Percentiles rank a stretch among this genome's conserved stretches.
Conservation (phyloP, 495 filamentous ascomycete species). For the Aspergillus baeticus region DNA sequence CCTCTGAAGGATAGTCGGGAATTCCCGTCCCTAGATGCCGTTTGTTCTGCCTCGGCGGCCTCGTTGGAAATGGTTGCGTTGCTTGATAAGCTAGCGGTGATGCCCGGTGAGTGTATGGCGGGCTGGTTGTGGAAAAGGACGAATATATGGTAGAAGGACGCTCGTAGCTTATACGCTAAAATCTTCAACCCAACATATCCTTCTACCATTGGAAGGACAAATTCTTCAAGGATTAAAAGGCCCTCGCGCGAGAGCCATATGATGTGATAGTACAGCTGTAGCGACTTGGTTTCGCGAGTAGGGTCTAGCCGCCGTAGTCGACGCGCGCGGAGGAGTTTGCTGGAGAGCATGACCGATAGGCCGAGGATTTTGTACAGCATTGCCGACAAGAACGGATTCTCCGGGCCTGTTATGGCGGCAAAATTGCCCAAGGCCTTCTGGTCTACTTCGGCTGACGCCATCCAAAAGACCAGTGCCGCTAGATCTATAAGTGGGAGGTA, state of each 20-base stretch:
- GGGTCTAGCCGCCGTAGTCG: constrained; percentile 82
- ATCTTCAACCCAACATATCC: constrained; percentile 76
- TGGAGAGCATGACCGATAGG: constrained; percentile 82
- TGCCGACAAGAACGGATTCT: constrained; percentile 73
- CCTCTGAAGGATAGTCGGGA: constrained; percentile 23
- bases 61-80: constrained; percentile 22
- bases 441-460: constrained; percentile 96
- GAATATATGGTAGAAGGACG: constrained; percentile 94
- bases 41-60: constrained; percentile 7
- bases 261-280: constrained; percentile 85
- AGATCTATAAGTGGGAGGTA: constrained; percentile 20
- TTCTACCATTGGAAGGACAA: constrained; percentile 75
- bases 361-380: constrained; percentile 89
- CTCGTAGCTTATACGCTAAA: constrained; percentile 84
- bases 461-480: constrained; percentile 48
- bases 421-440: constrained; percentile 92
- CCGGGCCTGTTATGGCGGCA: constrained; percentile 67
- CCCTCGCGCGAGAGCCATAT: constrained; percentile 95
- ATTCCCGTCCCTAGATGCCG: constrained; percentile 31
- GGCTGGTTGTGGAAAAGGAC: constrained; percentile 90
- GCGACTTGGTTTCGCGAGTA: constrained; percentile 72
- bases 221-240: constrained; percentile 79
- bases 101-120: constrained; percentile 47
- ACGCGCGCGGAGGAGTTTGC: constrained; percentile 78
- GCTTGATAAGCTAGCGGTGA: constrained; percentile 28